Evolutionary conservation across 768 basidiomycete species (phyloP).

Genomic region (Pleurotus platypus): DNA sequence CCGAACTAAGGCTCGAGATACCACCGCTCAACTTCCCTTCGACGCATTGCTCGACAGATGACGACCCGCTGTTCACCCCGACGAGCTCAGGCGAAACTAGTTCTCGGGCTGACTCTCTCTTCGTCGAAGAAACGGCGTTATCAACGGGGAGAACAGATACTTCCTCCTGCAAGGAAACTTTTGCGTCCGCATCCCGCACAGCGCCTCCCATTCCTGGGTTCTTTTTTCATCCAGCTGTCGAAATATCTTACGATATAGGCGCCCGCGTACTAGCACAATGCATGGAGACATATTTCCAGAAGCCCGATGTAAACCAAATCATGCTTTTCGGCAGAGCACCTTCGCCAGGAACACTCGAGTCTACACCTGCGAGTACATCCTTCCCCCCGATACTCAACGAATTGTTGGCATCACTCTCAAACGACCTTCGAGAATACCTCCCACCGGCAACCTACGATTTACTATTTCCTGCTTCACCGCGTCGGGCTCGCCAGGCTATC

Average conservation of each 20-base stretch:
- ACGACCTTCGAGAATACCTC: constrained; percentile 45
- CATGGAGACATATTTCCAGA: constrained; percentile 52
- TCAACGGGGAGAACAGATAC: constrained; percentile 2
- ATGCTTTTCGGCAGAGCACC: constrained; percentile 75
- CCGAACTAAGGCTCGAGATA: constrained; percentile 14
- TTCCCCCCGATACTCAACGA: constrained; percentile 53
- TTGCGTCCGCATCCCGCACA: constrained; percentile 24
- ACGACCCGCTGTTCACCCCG: neutral
- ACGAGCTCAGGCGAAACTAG: constrained; percentile 4
- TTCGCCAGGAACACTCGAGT: constrained; percentile 10
- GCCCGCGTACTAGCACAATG: constrained; percentile 47
- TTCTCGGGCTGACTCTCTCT: constrained; percentile 40
- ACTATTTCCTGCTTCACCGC: constrained; percentile 52
- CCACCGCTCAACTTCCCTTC: constrained; percentile 7
- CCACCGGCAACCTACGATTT: constrained; percentile 47
- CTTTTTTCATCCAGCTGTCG: constrained; percentile 51
- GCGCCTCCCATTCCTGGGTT: constrained; percentile 64
- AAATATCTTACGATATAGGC: constrained; percentile 49
- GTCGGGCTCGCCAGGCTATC: constrained; percentile 75
- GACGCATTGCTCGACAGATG: neutral
- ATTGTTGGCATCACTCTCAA: constrained; percentile 49
- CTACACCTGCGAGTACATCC: constrained; percentile 2
- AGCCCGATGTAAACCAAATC: constrained; percentile 62
- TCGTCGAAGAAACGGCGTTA: constrained; percentile 34
- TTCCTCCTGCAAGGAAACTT: neutral